These are phyloP conservation scores for Neurospora sp. DNA, from an alignment of 495 filamentous ascomycete species.

Conservation along the genomic window DNA sequence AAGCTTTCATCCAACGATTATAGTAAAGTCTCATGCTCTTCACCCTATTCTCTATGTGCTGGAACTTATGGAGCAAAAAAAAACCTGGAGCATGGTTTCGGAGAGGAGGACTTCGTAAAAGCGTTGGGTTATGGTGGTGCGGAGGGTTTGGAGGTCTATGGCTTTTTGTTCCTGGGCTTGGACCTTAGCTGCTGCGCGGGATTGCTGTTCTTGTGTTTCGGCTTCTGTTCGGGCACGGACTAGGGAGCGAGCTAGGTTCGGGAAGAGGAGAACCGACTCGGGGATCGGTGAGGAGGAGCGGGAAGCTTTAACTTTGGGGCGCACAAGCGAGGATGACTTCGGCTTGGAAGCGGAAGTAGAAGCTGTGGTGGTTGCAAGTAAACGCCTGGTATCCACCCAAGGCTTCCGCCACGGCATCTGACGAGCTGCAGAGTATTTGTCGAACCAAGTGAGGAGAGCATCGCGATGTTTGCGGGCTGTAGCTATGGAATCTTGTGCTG, in stretches of 20 bases:
- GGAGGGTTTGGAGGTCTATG: conserved; percentile 2
- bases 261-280: not conserved
- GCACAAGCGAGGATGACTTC: not conserved
- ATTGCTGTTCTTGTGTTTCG: too few relatives aligned
- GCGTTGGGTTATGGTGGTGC: conserved; percentile 23
- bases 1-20: too few relatives aligned
- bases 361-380: not conserved
- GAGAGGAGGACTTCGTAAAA: conserved; percentile 42
- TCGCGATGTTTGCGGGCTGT: conserved; percentile 10
- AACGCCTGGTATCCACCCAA: conserved; percentile 22
- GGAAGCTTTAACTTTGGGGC: not conserved
- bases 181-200: too few relatives aligned
- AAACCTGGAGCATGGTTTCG: conserved; percentile 27
- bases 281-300: not conserved
- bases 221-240: too few relatives aligned
- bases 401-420: conserved; percentile 39
- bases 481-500: not conserved
- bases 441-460: conserved; percentile 33
- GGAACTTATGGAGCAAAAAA: too few relatives aligned
- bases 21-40: too few relatives aligned
- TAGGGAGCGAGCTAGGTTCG: not conserved
- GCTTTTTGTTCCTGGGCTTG: too few relatives aligned
- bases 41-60: too few relatives aligned
- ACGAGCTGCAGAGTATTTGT: conserved; percentile 19
- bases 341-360: not conserved